phyloP scores from a whole-genome alignment of 1,284 basidiomycete species.

The Fomitiporia mediterranea region DNA sequence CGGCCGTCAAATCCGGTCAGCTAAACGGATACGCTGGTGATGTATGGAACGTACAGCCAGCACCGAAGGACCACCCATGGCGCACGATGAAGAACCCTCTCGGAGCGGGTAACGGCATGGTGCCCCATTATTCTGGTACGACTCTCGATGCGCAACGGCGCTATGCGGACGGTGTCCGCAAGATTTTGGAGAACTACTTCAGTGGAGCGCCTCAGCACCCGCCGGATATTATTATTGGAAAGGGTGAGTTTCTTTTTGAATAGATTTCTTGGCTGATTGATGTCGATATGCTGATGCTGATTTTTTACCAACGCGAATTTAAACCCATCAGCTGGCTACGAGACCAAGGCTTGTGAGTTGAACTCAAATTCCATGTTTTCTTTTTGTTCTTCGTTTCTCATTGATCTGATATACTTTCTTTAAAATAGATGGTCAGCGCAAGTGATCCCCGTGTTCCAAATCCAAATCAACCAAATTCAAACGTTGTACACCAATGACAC shows the following conservation, averaged over 20 bases:
- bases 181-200: slow-evolving; percentile 81
- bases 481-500: not conserved
- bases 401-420: too few species aligned
- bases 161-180: slow-evolving; percentile 78
- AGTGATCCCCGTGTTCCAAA: not conserved
- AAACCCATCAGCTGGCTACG: slow-evolving; percentile 57
- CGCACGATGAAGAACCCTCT: slow-evolving; percentile 77
- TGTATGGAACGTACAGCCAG: slow-evolving; percentile 79
- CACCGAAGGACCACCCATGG: slow-evolving; percentile 85
- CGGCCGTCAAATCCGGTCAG: slow-evolving; percentile 76
- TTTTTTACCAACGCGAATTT: too few species aligned
- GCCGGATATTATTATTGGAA: slow-evolving; percentile 77
- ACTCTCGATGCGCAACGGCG: slow-evolving; percentile 90
- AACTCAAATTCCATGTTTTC: not conserved
- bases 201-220: slow-evolving; percentile 64
- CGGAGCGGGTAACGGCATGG: slow-evolving; percentile 81
- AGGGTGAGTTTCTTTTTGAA: slow-evolving; percentile 35
- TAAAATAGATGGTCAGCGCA: slow-evolving; percentile 47
- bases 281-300: not conserved
- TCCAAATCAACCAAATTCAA: too few species aligned
- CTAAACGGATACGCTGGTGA: slow-evolving; percentile 68
- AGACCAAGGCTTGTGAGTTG: slow-evolving; percentile 59
- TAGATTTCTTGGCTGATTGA: slow-evolving; percentile 5
- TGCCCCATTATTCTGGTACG: slow-evolving; percentile 86
- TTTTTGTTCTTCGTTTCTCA: too few species aligned